These are phyloP conservation scores for Tagetes erecta DNA, from an alignment of 129 eudicot species.

Conservation along the genomic window DNA sequence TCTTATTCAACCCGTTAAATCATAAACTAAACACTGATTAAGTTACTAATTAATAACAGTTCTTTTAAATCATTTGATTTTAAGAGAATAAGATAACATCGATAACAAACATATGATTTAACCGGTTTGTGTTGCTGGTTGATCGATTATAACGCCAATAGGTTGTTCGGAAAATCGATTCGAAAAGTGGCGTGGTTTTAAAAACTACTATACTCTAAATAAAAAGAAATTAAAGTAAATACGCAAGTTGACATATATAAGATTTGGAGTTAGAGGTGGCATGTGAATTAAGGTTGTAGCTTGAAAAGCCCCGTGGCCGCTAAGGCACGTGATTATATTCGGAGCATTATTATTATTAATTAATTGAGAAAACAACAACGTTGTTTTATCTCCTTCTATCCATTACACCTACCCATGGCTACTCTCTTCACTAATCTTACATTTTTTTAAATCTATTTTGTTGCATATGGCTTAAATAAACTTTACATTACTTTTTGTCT, in stretches of 20 bases:
- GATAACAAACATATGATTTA: neutral
- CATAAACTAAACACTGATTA: neutral
- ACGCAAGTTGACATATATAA: slow-evolving; percentile 18
- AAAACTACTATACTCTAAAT: neutral
- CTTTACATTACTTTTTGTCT: neutral
- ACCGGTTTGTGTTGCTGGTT: neutral
- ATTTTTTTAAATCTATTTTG: too few species aligned
- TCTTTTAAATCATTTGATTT: neutral
- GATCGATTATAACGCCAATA: neutral
- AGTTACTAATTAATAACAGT: neutral
- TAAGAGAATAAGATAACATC: neutral
- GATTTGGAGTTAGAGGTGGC: slow-evolving; percentile 16
- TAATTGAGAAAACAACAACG: slow-evolving; percentile 28
- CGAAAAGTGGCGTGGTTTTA: neutral
- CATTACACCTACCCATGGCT: slow-evolving; percentile 22
- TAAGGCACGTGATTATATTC: slow-evolving; percentile 42
- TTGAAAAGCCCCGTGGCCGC: slow-evolving; percentile 28
- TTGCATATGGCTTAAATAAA: too few species aligned
- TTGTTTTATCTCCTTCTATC: slow-evolving; percentile 34
- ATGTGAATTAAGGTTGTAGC: slow-evolving; percentile 5
- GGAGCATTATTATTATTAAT: slow-evolving; percentile 14
- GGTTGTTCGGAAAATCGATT: neutral
- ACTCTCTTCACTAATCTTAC: neutral
- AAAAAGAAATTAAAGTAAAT: neutral
- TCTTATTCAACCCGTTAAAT: neutral